Evolutionary conservation across 768 basidiomycete species (phyloP).

Genomic region (Albatrellus ellisii): DNA sequence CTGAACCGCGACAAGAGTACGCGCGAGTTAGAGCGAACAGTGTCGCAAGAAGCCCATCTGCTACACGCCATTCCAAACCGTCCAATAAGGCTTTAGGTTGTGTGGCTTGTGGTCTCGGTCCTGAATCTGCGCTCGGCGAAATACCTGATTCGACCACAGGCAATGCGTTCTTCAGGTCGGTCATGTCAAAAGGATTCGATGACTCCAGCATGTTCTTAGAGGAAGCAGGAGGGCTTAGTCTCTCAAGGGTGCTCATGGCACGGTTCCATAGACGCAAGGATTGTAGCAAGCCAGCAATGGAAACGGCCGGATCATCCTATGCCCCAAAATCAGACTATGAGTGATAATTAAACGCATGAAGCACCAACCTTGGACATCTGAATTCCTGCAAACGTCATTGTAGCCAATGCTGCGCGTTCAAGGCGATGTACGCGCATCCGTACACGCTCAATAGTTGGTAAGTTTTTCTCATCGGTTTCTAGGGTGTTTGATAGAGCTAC

Average conservation of each 20-base stretch:
- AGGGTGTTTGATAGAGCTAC: constrained; percentile 30
- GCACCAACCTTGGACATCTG: constrained; percentile 49
- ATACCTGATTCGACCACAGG: too few relatives aligned
- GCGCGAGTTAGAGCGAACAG: constrained; percentile 51
- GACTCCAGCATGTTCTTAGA: constrained; percentile 21
- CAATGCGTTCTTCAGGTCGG: constrained; percentile 29
- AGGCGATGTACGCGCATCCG: constrained; percentile 42
- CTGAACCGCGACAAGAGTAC: constrained; percentile 66
- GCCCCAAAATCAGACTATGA: constrained; percentile 1
- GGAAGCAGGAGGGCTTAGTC: constrained; percentile 32
- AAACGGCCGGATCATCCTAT: constrained; percentile 53
- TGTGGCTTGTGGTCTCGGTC: constrained; percentile 10
- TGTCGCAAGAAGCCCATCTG: constrained; percentile 54
- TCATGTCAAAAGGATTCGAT: constrained; percentile 47
- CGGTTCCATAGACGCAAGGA: constrained; percentile 73
- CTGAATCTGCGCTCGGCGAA: constrained; percentile 10
- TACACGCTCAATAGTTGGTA: constrained; percentile 44
- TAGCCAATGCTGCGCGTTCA: constrained; percentile 62
- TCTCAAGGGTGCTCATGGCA: constrained; percentile 53
- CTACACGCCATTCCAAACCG: constrained; percentile 63
- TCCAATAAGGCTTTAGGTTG: constrained; percentile 27
- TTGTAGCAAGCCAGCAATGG: constrained; percentile 48
- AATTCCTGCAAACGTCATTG: constrained; percentile 53
- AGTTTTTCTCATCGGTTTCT: constrained; percentile 29
- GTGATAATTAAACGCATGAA: background rate